A percentile compares a stretch with the other conserved stretches of the same genome.
Conservation (phyloP, 306 rosid species). For the Glycine tomentella region DNA sequence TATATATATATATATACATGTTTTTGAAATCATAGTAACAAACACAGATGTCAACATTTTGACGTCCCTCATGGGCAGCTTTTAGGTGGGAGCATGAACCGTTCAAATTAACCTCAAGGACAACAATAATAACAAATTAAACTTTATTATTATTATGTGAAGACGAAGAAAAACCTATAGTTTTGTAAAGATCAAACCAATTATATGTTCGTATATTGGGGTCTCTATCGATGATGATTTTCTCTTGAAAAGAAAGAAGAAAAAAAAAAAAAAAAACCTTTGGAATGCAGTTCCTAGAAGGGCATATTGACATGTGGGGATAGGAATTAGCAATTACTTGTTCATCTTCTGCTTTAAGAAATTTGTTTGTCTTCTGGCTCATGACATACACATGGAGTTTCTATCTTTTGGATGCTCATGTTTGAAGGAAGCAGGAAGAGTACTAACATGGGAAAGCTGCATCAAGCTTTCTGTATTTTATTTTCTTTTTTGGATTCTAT, state of each 20-base stretch:
- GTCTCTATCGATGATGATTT: no score
- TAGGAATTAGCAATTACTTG: neutral
- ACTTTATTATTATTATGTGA: no score
- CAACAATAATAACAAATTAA: neutral
- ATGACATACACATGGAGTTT: constrained; percentile 9
- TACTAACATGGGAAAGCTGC: constrained; percentile 13
- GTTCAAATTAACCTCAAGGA: neutral
- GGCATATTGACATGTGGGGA: constrained; percentile 4
- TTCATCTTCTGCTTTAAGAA: constrained; percentile 16
- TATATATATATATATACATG: no score
- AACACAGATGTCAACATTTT: neutral
- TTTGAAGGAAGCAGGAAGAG: constrained; percentile 6
- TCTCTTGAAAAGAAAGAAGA: no score
- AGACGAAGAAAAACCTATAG: no score
- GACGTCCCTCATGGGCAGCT: neutral
- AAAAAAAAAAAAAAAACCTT: no score
- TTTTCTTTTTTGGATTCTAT: constrained; percentile 7
- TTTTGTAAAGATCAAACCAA: no score
- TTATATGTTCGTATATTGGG: no score
- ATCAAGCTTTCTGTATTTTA: neutral
- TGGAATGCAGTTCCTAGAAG: neutral
- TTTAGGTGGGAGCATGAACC: constrained; percentile 19
- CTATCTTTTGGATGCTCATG: constrained; percentile 5
- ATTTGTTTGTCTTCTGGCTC: constrained; percentile 4
- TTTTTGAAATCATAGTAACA: neutral